phyloP scores from a whole-genome alignment of 1,139 yeast genomes.

The Geotrichum carabidarum region DNA sequence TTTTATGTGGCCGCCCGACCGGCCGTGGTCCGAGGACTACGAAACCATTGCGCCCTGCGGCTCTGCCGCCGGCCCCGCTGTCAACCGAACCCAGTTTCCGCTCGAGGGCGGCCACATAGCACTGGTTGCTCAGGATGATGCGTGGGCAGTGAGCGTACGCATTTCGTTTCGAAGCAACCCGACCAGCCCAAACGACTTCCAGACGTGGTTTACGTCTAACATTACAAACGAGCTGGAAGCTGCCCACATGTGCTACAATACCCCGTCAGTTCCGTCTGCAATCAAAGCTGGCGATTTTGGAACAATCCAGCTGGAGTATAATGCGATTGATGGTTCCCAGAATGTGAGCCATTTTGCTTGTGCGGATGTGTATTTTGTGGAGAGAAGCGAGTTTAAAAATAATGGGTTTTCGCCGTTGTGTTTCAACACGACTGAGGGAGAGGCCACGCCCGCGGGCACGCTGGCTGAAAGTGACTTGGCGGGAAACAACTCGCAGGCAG shows the following conservation, averaged over 20 bases:
- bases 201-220: slow-evolving; percentile 39
- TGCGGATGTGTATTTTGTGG: slow-evolving; percentile 41
- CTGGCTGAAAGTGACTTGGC: slow-evolving; percentile 22
- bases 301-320: slow-evolving; percentile 41
- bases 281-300: slow-evolving; percentile 39
- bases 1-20: slow-evolving; percentile 40
- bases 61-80: slow-evolving; percentile 31
- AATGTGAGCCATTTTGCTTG: slow-evolving; percentile 42
- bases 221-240: slow-evolving; percentile 38
- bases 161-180: slow-evolving; percentile 41
- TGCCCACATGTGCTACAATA: slow-evolving; percentile 43
- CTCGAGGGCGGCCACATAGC: slow-evolving; percentile 43
- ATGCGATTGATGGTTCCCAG: slow-evolving; percentile 37
- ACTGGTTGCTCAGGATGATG: slow-evolving; percentile 39
- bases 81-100: slow-evolving; percentile 42
- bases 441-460: slow-evolving; percentile 26
- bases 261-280: slow-evolving; percentile 40
- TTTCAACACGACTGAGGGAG: slow-evolving; percentile 41
- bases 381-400: slow-evolving; percentile 37
- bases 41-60: slow-evolving; percentile 45
- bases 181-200: slow-evolving; percentile 38
- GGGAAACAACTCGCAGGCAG: slow-evolving; percentile 23
- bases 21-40: slow-evolving; percentile 43
- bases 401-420: slow-evolving; percentile 37
- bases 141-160: slow-evolving; percentile 39